A percentile compares a stretch with the other conserved stretches of the same genome.
These are phyloP conservation scores for Porogramme epimiltina DNA, from an alignment of 1,284 basidiomycete genomes.

Conservation along the genomic window DNA sequence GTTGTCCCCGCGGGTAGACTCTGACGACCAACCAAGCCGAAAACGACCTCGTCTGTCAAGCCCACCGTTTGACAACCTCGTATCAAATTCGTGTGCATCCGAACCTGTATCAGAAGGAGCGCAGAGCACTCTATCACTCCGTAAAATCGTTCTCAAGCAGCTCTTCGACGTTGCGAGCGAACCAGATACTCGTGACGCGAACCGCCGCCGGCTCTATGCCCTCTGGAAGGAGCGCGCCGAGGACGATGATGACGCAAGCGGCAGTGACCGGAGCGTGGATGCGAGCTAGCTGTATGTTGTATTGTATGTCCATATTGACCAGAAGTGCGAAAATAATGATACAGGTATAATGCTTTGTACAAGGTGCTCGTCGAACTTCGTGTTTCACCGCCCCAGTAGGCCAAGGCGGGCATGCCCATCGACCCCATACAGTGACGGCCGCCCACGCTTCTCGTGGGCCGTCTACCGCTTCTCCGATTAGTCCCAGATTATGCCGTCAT, in stretches of 20 bases:
- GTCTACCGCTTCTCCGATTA: slow-evolving; percentile 1
- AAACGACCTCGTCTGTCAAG: slow-evolving; percentile 42
- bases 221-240: slow-evolving; percentile 70
- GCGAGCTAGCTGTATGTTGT: slow-evolving; percentile 20
- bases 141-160: slow-evolving; percentile 58
- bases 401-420: background rate
- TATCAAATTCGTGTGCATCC: slow-evolving; percentile 51
- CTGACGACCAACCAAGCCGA: slow-evolving; percentile 39
- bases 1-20: slow-evolving; percentile 34
- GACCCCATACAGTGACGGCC: no score
- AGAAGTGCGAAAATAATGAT: slow-evolving; percentile 11
- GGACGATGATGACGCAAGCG: slow-evolving; percentile 38
- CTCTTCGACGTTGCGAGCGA: slow-evolving; percentile 81
- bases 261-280: slow-evolving; percentile 14
- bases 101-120: slow-evolving; percentile 41
- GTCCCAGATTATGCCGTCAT: slow-evolving; percentile 23
- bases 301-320: background rate
- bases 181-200: slow-evolving; percentile 73
- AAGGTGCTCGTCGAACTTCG: slow-evolving; percentile 3
- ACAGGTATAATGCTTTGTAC: slow-evolving; percentile 19
- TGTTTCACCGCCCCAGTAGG: background rate
- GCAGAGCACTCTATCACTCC: slow-evolving; percentile 43
- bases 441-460: no score
- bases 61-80: slow-evolving; percentile 41
- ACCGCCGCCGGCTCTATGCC: slow-evolving; percentile 81